Percentiles rank a stretch among this genome's conserved stretches.
Conservation (phyloP, 768 basidiomycete species). For the Tephrocybe sp. region DNA sequence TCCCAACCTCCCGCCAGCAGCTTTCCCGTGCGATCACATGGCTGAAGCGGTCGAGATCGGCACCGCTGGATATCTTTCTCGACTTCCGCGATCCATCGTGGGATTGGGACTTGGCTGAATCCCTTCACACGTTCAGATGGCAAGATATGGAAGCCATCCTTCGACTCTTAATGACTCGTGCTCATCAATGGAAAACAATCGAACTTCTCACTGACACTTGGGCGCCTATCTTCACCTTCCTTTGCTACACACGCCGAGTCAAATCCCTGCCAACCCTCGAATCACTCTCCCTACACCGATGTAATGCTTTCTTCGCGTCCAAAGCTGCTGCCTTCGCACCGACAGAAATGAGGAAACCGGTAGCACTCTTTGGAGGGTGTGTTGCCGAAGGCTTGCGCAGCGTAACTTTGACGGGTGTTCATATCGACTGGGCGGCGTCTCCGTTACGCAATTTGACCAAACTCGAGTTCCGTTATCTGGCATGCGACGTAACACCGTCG, state of each 20-base stretch:
- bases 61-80: constrained; percentile 49
- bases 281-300: constrained; percentile 45
- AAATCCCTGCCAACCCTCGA: constrained; percentile 35
- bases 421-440: constrained; percentile 49
- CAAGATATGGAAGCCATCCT: constrained; percentile 46
- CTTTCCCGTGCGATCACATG: constrained; percentile 34
- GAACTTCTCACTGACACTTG: constrained; percentile 60
- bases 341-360: constrained; percentile 30
- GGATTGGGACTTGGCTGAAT: constrained; percentile 48
- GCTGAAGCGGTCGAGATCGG: constrained; percentile 42
- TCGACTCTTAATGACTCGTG: constrained; percentile 42
- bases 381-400: constrained; percentile 31
- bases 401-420: constrained; percentile 53
- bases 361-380: constrained; percentile 45
- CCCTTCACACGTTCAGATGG: constrained; percentile 40
- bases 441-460: constrained; percentile 40
- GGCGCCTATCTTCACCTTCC: constrained; percentile 53
- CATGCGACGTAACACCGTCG: constrained; percentile 54
- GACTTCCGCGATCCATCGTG: constrained; percentile 59
- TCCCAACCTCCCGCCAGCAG: constrained; percentile 38
- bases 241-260: constrained; percentile 35
- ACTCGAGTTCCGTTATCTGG: constrained; percentile 55
- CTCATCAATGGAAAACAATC: constrained; percentile 43
- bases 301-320: constrained; percentile 55
- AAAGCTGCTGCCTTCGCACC: constrained; percentile 46